phyloP scores from a whole-genome alignment of 192 early-diverging fungal genomes.

The Backusella macrospora region DNA sequence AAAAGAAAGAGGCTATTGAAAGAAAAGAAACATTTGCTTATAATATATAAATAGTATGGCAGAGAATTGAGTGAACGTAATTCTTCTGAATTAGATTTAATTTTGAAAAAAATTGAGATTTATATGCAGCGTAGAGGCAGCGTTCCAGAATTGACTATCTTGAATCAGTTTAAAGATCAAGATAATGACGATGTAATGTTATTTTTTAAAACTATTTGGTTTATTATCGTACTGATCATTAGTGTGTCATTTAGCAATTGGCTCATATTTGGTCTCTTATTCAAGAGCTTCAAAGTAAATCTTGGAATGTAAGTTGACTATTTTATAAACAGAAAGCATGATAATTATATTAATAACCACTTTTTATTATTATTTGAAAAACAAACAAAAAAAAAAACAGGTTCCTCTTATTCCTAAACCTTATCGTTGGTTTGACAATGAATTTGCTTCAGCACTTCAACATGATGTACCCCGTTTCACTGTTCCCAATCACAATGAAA shows the following conservation, averaged over 20 bases:
- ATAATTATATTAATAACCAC: not conserved
- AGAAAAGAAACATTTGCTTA: not conserved
- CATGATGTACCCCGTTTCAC: slow-evolving; percentile 52
- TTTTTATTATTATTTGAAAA: not conserved
- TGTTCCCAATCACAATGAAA: slow-evolving; percentile 38
- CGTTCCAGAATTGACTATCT: not conserved
- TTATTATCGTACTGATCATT: not conserved
- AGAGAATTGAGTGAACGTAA: slow-evolving; percentile 52
- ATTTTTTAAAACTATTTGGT: not conserved
- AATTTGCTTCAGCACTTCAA: slow-evolving; percentile 48
- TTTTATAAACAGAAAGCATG: not conserved
- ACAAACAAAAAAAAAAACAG: slow-evolving; percentile 18
- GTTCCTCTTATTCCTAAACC: slow-evolving; percentile 51
- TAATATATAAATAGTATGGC: slow-evolving; percentile 39
- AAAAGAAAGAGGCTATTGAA: not conserved
- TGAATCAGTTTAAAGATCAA: slow-evolving; percentile 24
- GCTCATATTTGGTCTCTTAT: slow-evolving; percentile 31
- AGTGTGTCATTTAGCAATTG: slow-evolving; percentile 3
- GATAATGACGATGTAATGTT: slow-evolving; percentile 22
- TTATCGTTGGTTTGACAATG: slow-evolving; percentile 50
- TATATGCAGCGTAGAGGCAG: slow-evolving; percentile 50
- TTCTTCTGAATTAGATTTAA: slow-evolving; percentile 50
- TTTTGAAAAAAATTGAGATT: slow-evolving; percentile 50
- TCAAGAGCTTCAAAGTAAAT: slow-evolving; percentile 17
- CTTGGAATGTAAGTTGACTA: slow-evolving; percentile 23